phyloP scores from a whole-genome alignment of 2,329 filamentous ascomycete species.

The Neoarthrinium moseri region DNA sequence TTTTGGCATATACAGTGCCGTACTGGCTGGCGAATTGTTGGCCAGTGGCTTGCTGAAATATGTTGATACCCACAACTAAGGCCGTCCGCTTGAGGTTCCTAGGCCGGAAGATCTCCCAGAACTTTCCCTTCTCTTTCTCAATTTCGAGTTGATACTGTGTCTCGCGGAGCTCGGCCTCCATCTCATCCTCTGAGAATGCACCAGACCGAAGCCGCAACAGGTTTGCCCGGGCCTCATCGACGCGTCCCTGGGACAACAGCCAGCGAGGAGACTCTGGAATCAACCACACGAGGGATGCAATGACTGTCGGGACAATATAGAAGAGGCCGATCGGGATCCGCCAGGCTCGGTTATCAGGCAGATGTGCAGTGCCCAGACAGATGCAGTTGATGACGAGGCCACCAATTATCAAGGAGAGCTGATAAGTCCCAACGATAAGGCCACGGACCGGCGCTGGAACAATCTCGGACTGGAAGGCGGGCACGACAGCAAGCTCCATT shows the following conservation, averaged over 20 bases:
- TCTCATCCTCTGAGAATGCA: conserved; percentile 21
- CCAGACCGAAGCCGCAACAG: conserved; percentile 23
- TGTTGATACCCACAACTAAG: conserved; percentile 24
- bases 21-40: conserved; percentile 28
- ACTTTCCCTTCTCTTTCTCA: conserved; percentile 32
- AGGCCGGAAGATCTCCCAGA: conserved; percentile 24
- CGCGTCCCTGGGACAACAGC: conserved; percentile 22
- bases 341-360: conserved; percentile 29
- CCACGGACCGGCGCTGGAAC: conserved; percentile 28
- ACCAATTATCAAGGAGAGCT: conserved; percentile 27
- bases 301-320: conserved; percentile 28
- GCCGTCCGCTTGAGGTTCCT: conserved; percentile 22
- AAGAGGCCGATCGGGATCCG: conserved; percentile 33
- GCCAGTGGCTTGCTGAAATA: conserved; percentile 29
- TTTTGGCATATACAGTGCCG: conserved; percentile 28
- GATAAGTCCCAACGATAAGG: conserved; percentile 33
- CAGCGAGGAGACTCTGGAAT: conserved; percentile 26
- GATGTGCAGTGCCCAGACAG: conserved; percentile 26
- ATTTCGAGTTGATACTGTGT: conserved; percentile 23
- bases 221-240: conserved; percentile 26
- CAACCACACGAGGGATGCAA: conserved; percentile 27
- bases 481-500: conserved; percentile 37
- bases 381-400: conserved; percentile 20
- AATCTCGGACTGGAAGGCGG: conserved; percentile 33
- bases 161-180: conserved; percentile 17